These are phyloP conservation scores for Peronosclerospora sorghi DNA, from an alignment of 352 stramenopile genomes.

Conservation along the genomic window DNA sequence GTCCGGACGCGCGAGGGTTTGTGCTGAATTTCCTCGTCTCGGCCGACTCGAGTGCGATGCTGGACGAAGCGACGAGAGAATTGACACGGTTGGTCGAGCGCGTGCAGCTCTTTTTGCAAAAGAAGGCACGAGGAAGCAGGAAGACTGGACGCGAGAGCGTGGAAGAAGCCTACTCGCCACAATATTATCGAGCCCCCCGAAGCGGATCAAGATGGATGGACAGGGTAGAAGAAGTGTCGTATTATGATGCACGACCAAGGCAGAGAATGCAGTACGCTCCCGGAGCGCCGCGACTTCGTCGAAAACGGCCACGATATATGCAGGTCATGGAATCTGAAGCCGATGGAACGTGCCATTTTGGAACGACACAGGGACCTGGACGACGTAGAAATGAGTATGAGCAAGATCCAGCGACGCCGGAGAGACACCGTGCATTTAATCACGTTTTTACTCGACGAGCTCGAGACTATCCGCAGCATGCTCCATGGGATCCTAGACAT, in stretches of 20 bases:
- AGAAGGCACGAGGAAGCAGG: slow-evolving; percentile 18
- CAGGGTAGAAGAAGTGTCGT: neutral
- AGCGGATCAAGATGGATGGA: neutral
- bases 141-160: neutral
- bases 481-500: slow-evolving; percentile 8
- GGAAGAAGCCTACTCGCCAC: neutral
- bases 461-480: slow-evolving; percentile 9
- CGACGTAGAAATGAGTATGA: neutral
- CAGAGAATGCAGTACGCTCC: slow-evolving; percentile 10
- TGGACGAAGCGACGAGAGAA: slow-evolving; percentile 36
- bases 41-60: slow-evolving; percentile 24
- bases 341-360: slow-evolving; percentile 23
- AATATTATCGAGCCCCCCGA: neutral
- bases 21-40: slow-evolving; percentile 55
- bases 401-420: too few relatives aligned
- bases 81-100: slow-evolving; percentile 34
- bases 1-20: slow-evolving; percentile 16
- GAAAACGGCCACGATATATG: slow-evolving; percentile 12
- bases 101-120: slow-evolving; percentile 40
- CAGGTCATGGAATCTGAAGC: slow-evolving; percentile 8
- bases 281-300: neutral
- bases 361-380: neutral
- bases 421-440: too few relatives aligned
- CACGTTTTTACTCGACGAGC: slow-evolving; percentile 5
- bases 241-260: slow-evolving; percentile 3